Evolutionary conservation across 306 rosid species (phyloP).

Genomic region (Aeschynomene evenia): DNA sequence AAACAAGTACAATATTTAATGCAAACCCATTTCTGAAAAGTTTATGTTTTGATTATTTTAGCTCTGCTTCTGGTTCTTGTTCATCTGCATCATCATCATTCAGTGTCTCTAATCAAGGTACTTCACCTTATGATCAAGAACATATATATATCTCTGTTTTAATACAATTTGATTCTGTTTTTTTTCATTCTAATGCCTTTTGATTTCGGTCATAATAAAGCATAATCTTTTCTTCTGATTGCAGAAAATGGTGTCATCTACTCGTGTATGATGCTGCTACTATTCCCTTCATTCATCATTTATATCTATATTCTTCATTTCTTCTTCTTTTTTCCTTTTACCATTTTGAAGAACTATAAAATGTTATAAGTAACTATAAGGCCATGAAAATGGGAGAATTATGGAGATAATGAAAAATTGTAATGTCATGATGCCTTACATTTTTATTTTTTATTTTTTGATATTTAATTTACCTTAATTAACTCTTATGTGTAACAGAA

Average conservation of each 20-base stretch:
- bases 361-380: no score
- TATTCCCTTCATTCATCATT: not conserved
- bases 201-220: not conserved
- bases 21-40: not conserved
- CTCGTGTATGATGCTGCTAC: slow-evolving; percentile 22
- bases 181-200: not conserved
- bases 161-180: not conserved
- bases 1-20: not conserved
- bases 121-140: not conserved
- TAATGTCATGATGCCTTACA: not conserved
- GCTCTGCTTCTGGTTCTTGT: not conserved
- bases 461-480: not conserved
- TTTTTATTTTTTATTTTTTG: not conserved
- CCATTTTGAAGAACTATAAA: not conserved
- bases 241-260: slow-evolving; percentile 4
- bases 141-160: not conserved
- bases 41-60: not conserved
- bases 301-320: not conserved
- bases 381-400: not conserved
- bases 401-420: not conserved
- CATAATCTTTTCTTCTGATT: slow-evolving; percentile 1
- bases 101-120: not conserved
- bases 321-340: not conserved
- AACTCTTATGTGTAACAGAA: slow-evolving; percentile 34
- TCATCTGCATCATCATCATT: not conserved